phyloP scores from a whole-genome alignment of 306 rosid species.

The Potentilla sterilis region DNA sequence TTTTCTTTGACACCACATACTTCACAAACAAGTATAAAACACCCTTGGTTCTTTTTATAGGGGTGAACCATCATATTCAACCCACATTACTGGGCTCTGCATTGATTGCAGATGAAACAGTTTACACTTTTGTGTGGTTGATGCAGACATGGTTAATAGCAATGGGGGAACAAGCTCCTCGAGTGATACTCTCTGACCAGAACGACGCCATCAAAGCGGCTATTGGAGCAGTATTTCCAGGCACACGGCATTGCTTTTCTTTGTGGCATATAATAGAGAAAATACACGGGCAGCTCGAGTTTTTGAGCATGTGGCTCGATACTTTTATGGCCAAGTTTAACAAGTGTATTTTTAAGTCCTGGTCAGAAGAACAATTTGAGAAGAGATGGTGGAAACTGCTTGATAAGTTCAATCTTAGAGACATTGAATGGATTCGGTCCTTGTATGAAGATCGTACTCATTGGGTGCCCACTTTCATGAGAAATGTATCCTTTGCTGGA shows the following conservation, averaged over 20 bases:
- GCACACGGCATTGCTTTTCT: conserved; percentile 30
- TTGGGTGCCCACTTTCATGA: conserved; percentile 33
- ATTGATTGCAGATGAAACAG: conserved; percentile 27
- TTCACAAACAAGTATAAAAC: conserved; percentile 29
- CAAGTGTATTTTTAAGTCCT: conserved; percentile 27
- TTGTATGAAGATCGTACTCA: conserved; percentile 21
- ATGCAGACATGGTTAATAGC: conserved; percentile 35
- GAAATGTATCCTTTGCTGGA: conserved; percentile 31
- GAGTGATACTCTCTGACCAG: conserved; percentile 31
- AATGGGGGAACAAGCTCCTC: conserved; percentile 33
- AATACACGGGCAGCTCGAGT: conserved; percentile 27
- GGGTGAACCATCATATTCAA: conserved; percentile 33
- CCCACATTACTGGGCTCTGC: conserved; percentile 32
- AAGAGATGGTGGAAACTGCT: conserved; percentile 34
- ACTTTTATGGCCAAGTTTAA: conserved; percentile 25
- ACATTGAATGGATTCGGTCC: conserved; percentile 28
- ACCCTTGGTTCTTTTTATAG: conserved; percentile 29
- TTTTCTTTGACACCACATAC: conserved; percentile 28
- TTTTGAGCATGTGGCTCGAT: conserved; percentile 26
- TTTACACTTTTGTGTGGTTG: conserved; percentile 28
- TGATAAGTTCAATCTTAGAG: conserved; percentile 24
- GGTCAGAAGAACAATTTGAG: conserved; percentile 28
- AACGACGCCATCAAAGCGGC: conserved; percentile 25
- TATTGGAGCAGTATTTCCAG: conserved; percentile 25
- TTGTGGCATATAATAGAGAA: conserved; percentile 27